phyloP scores from a whole-genome alignment of 2,329 filamentous ascomycete genomes.

The Grosmannia huntii region DNA sequence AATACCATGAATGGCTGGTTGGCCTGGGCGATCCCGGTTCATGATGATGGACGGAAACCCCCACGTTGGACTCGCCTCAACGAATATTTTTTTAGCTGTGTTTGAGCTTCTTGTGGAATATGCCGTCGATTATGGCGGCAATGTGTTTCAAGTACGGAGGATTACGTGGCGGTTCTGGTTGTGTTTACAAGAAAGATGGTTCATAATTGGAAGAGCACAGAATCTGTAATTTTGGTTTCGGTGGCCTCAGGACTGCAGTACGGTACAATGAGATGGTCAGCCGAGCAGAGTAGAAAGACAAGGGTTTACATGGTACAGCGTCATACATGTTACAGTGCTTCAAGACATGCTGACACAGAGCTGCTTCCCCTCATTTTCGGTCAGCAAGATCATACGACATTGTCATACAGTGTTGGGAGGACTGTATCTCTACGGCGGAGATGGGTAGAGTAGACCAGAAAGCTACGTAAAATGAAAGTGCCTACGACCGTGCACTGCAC shows the following conservation, averaged over 20 bases:
- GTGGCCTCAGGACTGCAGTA: neutral
- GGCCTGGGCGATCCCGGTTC: neutral
- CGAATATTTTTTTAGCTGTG: neutral
- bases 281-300: no score
- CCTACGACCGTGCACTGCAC: no score
- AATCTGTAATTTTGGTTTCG: neutral
- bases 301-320: no score
- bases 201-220: neutral
- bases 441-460: no score
- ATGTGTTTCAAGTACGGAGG: neutral
- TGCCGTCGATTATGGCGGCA: neutral
- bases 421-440: no score
- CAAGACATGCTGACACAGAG: no score
- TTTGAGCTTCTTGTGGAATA: neutral
- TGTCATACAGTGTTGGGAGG: neutral
- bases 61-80: neutral
- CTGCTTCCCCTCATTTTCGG: neutral
- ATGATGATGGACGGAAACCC: neutral
- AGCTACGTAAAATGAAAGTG: no score
- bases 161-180: neutral
- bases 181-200: neutral
- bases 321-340: no score
- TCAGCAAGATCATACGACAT: neutral
- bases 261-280: no score
- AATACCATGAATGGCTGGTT: neutral